These are phyloP conservation scores for Xylariales sp. DNA, from an alignment of 2,329 filamentous ascomycete species.

Conservation along the genomic window DNA sequence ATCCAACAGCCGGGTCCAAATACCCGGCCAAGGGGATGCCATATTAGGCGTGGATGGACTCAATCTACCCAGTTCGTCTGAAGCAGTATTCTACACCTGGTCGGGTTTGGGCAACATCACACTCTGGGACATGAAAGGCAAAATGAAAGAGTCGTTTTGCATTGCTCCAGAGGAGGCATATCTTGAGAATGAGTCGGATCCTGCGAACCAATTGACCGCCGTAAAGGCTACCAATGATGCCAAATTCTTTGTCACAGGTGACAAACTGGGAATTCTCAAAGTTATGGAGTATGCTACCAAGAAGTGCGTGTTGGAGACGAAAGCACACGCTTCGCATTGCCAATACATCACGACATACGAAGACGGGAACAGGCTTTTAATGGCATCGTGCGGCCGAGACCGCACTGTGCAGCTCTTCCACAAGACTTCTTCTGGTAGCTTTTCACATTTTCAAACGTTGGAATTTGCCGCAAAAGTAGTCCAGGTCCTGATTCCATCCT, in stretches of 20 bases:
- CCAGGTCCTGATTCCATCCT: conserved; percentile 67
- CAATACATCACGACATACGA: conserved; percentile 74
- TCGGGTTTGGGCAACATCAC: conserved; percentile 74
- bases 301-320: conserved; percentile 63
- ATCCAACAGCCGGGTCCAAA: conserved; percentile 44
- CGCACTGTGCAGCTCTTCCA: conserved; percentile 91
- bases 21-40: conserved; percentile 59
- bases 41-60: conserved; percentile 72
- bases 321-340: conserved; percentile 83
- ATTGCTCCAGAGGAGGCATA: conserved; percentile 64
- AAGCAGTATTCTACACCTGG: conserved; percentile 84
- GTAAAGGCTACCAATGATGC: conserved; percentile 57
- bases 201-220: conserved; percentile 55
- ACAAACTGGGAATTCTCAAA: conserved; percentile 78
- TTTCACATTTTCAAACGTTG: conserved; percentile 84
- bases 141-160: conserved; percentile 57
- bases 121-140: conserved; percentile 77
- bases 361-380: conserved; percentile 54
- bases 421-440: conserved; percentile 47
- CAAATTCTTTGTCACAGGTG: conserved; percentile 72
- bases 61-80: conserved; percentile 50
- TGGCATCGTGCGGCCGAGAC: conserved; percentile 84
- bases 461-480: conserved; percentile 88
- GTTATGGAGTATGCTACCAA: conserved; percentile 61
- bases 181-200: conserved; percentile 44